Evolutionary conservation across 2,329 filamentous ascomycete species (phyloP), one percentile per base, ranked within the genome.

Genomic region (Botrytis paeoniae): DNA sequence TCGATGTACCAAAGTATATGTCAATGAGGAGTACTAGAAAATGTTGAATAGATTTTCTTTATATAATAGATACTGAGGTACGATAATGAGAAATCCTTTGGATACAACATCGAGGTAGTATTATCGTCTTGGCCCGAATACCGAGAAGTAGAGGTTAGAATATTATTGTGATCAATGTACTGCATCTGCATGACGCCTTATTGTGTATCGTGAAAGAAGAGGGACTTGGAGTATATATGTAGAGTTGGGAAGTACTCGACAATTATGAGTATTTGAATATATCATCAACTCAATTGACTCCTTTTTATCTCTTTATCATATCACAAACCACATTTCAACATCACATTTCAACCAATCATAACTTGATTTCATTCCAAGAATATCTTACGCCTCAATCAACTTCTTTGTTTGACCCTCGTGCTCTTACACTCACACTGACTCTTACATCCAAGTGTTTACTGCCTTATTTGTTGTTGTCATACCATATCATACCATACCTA

Each of bases 91-190:
- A 10, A 2, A 48, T 10, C 41, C 41, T n/a, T 16, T 14, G 29
- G 20, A 65, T 32, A n/a, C 39, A 22, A n/a, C 29, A 65, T 51
- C 6, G 29, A 48, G 14, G 16, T 3, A 5, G 8, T 7, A 51
- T 66, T 66, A 66, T 66, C 63, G 63, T 66, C 63, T 66, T 66
- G 63, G 63, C 63, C 20, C 29, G 32, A n/a, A n/a, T 29, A 29
- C 60, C 37, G 60, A 62, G 37, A 62, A 20, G 60, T 10, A 20
- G 60, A 35, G 29, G 48, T 2, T n/a, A 16, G 25, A n/a, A 12
- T 54, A n/a, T 16, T 16, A 20, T 62, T 41, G 60, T 62, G 10
- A 41, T 20, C 37, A 18, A n/a, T 41, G 60, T 62, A 62, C 60
- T 2, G 60, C 60, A 41, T 25, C 37, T 62, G 60, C 60, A 41